phyloP scores from a whole-genome alignment of 805 yeast genomes.

The Yarrowia phangngaensis region DNA sequence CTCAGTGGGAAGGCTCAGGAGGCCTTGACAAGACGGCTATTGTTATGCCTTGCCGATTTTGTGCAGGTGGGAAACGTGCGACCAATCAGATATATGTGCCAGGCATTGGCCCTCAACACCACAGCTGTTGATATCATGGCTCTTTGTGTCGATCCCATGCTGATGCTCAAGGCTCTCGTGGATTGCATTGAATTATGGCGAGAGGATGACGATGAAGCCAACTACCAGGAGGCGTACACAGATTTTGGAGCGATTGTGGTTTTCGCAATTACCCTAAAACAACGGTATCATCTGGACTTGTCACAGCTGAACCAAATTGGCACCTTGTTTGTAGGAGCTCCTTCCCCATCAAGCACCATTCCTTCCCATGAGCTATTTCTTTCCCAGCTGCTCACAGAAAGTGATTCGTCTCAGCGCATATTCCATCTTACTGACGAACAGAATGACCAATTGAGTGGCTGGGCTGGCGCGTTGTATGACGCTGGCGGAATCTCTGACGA shows the following conservation, averaged over 20 bases:
- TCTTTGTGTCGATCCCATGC: slow-evolving; percentile 46
- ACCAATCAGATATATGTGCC: slow-evolving; percentile 50
- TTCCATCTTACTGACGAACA: slow-evolving; percentile 32
- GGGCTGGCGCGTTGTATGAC: slow-evolving; percentile 80
- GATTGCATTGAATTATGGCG: slow-evolving; percentile 51
- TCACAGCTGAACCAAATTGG: slow-evolving; percentile 7
- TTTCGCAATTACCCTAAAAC: slow-evolving; percentile 44
- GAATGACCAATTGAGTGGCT: slow-evolving; percentile 49
- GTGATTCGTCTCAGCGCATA: slow-evolving; percentile 28
- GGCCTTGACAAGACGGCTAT: slow-evolving; percentile 43
- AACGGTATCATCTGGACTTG: slow-evolving; percentile 40
- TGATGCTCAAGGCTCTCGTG: slow-evolving; percentile 46
- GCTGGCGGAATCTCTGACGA: slow-evolving; percentile 84
- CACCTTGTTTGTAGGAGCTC: slow-evolving; percentile 18
- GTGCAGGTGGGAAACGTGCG: slow-evolving; percentile 44
- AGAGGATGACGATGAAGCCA: slow-evolving; percentile 53
- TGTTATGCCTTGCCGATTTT: slow-evolving; percentile 40
- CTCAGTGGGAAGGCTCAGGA: slow-evolving; percentile 49
- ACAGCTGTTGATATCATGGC: slow-evolving; percentile 45
- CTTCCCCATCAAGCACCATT: slow-evolving; percentile 27
- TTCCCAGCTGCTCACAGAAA: slow-evolving; percentile 24
- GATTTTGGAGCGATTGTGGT: slow-evolving; percentile 62
- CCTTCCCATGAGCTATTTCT: slow-evolving; percentile 28
- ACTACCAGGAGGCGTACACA: slow-evolving; percentile 62
- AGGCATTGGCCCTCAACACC: slow-evolving; percentile 48